These are phyloP conservation scores for Tuber umbilicatum DNA, from an alignment of 495 filamentous ascomycete genomes.

Conservation along the genomic window DNA sequence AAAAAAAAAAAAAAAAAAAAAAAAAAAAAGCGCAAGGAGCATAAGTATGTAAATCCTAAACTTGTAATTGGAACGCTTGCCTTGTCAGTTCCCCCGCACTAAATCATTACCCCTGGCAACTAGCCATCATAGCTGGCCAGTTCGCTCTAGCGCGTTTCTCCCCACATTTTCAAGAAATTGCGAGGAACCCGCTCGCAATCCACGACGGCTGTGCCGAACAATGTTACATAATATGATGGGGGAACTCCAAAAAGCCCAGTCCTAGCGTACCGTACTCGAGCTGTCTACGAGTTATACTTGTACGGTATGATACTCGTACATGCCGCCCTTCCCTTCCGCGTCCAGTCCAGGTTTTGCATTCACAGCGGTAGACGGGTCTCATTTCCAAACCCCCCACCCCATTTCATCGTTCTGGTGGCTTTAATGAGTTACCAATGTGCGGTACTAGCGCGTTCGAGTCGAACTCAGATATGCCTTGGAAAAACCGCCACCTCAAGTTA, in stretches of 20 bases:
- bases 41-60: too few species aligned
- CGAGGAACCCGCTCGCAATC: conserved; percentile 1
- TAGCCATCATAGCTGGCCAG: background rate
- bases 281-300: too few species aligned
- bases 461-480: background rate
- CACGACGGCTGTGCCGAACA: background rate
- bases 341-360: background rate
- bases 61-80: background rate
- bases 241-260: background rate
- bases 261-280: background rate
- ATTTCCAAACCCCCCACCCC: background rate
- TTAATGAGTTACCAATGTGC: background rate
- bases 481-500: background rate
- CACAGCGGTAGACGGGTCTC: background rate
- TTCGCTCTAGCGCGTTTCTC: background rate
- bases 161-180: background rate
- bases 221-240: background rate
- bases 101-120: background rate
- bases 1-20: background rate
- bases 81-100: background rate
- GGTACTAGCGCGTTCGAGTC: background rate
- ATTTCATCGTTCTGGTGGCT: background rate
- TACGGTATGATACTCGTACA: background rate
- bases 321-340: background rate
- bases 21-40: background rate